Conservation (phyloP, 208 protist genomes). For the Polymyxa betae region DNA sequence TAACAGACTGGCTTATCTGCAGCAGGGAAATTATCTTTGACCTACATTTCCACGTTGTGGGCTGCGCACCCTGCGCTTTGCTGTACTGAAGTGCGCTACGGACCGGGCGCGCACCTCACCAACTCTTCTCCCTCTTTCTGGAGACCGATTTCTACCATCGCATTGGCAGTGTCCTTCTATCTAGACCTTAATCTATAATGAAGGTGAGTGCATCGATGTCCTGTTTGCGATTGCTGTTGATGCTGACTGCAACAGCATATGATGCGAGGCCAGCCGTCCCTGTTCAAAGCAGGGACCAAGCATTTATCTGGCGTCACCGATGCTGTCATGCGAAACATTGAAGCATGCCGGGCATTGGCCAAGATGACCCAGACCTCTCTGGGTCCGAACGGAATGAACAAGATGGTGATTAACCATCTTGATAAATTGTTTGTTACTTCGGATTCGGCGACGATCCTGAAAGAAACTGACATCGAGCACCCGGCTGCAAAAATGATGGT, state of each 20-base stretch:
- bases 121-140: no score
- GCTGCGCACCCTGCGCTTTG: no score
- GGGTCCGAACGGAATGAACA: slow-evolving; percentile 98
- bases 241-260: slow-evolving; percentile 50
- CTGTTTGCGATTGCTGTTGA: not conserved
- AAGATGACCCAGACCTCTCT: slow-evolving; percentile 95
- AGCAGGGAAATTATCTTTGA: no score
- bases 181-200: not conserved
- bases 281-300: slow-evolving; percentile 74
- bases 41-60: no score
- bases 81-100: no score
- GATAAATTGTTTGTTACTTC: slow-evolving; percentile 99
- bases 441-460: slow-evolving; percentile 98
- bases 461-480: slow-evolving; percentile 97
- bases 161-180: no score
- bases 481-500: slow-evolving; percentile 95
- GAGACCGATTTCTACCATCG: no score
- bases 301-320: slow-evolving; percentile 87
- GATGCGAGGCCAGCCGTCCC: slow-evolving; percentile 57
- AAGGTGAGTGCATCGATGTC: not conserved
- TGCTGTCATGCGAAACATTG: slow-evolving; percentile 96
- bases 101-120: no score
- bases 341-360: slow-evolving; percentile 92
- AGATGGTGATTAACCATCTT: slow-evolving; percentile 99
- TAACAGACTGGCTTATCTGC: no score